Base-by-base conservation (phyloP, 768 basidiomycete species). In the Roridomyces roridus region DNA sequence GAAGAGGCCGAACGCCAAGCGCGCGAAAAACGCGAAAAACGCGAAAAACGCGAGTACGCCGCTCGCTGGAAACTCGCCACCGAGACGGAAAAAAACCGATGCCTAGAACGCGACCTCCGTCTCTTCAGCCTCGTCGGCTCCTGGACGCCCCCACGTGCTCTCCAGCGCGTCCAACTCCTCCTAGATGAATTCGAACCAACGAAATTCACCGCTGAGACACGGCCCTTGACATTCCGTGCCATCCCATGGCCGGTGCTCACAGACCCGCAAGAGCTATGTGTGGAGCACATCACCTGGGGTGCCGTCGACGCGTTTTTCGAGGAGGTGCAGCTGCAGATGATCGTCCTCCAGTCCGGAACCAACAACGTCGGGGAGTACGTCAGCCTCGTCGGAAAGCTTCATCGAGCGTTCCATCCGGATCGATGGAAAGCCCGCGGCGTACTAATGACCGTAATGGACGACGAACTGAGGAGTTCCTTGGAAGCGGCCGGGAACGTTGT, bases 381-480 rank as follows among this genome's bases (percentile, higher is more conserved):
- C 57, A 66, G 60, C 2, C 76, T 86, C 48, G 75, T 86, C 3
- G 76, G 84, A 70, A 80, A 76, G 64, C 78, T 77, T 52, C 79
- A 86, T 64, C 73, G 78, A 24, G 65, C 82, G 58, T 86, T 85
- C 64, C 86, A 85, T 58, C 84, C 84, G 1, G 85, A 86, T 65
- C 74, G 79, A 49, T 87, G 83, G 85, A 71, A 79, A 31, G 75
- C 82, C 12, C 72, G 84, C 14, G 75, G 78, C 26, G 60, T 85
- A 40, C 73, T 85, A 65, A 58, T 68, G 24, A 77, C 75, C 29
- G 76, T 81, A 49, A 65, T 63, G 53, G 81, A 83, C 53, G 77
- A 77, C 29, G 68, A 74, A 43, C 66, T 74, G 60, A 74, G 74
- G 50, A 72, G 65, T 28, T 74, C 69, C 46, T 51, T 80, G 47